These are phyloP conservation scores for Hypoxylon lienhwacheense DNA, from an alignment of 495 filamentous ascomycete genomes.

Conservation along the genomic window DNA sequence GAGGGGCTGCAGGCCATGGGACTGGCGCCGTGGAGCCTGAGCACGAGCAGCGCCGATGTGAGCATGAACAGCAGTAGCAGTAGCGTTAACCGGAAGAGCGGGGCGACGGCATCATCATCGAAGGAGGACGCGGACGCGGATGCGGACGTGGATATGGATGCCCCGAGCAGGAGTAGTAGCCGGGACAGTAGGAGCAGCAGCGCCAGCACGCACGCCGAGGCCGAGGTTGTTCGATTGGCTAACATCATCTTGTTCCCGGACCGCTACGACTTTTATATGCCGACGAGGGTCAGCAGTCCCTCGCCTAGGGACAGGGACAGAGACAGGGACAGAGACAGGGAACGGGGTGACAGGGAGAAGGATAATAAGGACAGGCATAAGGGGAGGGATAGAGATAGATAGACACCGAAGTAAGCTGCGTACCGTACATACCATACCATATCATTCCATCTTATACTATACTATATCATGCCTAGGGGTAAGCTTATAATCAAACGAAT, in stretches of 20 bases:
- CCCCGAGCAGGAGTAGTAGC: slow-evolving; percentile 15
- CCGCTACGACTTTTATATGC: slow-evolving; percentile 55
- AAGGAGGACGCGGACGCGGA: slow-evolving; percentile 25
- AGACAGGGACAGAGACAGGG: slow-evolving; percentile 14
- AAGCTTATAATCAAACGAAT: no score
- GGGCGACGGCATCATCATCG: background rate
- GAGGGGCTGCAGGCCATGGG: slow-evolving; percentile 54
- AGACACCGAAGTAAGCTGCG: background rate
- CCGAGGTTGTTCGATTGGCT: slow-evolving; percentile 51
- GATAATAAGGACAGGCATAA: slow-evolving; percentile 28
- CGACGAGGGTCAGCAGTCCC: slow-evolving; percentile 39
- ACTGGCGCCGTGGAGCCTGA: slow-evolving; percentile 48
- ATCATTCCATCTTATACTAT: no score
- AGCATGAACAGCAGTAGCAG: background rate
- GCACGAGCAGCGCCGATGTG: slow-evolving; percentile 18
- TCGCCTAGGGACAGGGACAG: slow-evolving; percentile 2
- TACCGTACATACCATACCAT: no score
- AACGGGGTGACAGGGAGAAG: slow-evolving; percentile 15
- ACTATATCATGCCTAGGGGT: no score
- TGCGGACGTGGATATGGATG: slow-evolving; percentile 25
- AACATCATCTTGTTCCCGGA: slow-evolving; percentile 57
- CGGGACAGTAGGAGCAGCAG: slow-evolving; percentile 32
- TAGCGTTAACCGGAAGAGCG: background rate
- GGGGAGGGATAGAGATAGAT: slow-evolving; percentile 21
- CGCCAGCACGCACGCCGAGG: slow-evolving; percentile 41